These are phyloP conservation scores for Suillus paluster DNA, from an alignment of 768 basidiomycete species.

Conservation along the genomic window DNA sequence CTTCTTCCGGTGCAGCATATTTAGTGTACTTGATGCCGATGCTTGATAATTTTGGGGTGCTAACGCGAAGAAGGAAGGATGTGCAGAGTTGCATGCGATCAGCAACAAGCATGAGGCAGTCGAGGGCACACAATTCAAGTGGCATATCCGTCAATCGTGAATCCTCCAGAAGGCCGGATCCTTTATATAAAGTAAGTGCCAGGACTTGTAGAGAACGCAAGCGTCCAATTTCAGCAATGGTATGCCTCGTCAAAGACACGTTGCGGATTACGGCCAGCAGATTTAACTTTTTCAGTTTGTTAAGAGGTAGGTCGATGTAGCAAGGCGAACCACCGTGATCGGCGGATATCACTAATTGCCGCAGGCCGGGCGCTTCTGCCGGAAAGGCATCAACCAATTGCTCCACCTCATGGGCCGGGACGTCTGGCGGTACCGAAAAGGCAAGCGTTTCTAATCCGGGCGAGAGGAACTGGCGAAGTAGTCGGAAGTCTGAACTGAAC, in stretches of 20 bases:
- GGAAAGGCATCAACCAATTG: background rate
- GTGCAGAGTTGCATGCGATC: background rate
- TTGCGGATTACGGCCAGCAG: background rate
- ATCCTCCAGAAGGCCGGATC: background rate
- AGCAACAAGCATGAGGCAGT: background rate
- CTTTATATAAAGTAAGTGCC: background rate
- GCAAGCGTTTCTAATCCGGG: background rate
- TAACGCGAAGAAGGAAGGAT: background rate
- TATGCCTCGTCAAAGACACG: background rate
- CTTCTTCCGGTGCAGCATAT: background rate
- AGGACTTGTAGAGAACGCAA: background rate
- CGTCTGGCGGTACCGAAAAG: background rate
- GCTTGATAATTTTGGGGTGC: background rate
- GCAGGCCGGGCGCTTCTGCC: background rate
- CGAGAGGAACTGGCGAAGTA: background rate
- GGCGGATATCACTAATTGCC: background rate
- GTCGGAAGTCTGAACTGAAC: background rate
- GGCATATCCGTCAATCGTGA: background rate
- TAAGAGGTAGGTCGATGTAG: background rate
- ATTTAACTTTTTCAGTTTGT: background rate
- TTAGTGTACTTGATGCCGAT: background rate
- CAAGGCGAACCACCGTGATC: background rate
- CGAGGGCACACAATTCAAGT: background rate
- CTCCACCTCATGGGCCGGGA: background rate
- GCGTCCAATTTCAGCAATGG: background rate